Evolutionary conservation across 352 stramenopile species (phyloP), one percentile per base, ranked within the genome.

Genomic region (Phytophthora pinifolia): DNA sequence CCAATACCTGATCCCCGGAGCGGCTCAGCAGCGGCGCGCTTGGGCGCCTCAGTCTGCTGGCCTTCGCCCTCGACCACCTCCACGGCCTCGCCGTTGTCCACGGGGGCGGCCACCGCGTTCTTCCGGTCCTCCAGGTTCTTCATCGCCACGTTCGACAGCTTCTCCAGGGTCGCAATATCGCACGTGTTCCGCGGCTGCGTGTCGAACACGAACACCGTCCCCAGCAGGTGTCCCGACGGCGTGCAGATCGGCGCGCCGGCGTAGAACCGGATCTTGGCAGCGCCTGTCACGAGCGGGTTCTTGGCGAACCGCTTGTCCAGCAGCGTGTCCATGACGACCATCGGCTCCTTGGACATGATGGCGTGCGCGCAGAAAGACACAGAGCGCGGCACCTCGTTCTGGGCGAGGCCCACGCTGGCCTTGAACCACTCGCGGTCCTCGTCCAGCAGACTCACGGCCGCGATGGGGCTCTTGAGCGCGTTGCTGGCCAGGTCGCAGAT

Each of bases 41-140:
- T 67, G 25, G 67, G 43, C 43, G 59, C 58, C 39, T 60, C 69
- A 30, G 54, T 8, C 30, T 69, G 50, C 14, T 65, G 63, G 10
- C 51, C 53, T 27, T 70, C 38, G 9, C 35, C 47, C 8, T 74
- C 60, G 15, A 67, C 46, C 17, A 70, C 62, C 8, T 77, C 62
- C 35, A 80, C 67, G 4, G 70, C 66, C 32, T 76, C 71, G 3
- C 66, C 68, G 31, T 72, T 73, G 17, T 88, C 75, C 33, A 92
- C 49, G 20, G 84, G 84, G 8, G 82, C 69, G 4, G 78, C 76
- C 25, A 92, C 70, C 7, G 80, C 84, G 53, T 92, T 94, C 74
- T 94, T 94, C n/a, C 84, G 84, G 68, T 94, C 84, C 54, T 94
- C 84, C 31, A 94, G 52, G 59, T 94, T 92, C 63, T 94, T 94